Conservation (phyloP, 352 stramenopile species). For the Phytophthora citrophthora region DNA sequence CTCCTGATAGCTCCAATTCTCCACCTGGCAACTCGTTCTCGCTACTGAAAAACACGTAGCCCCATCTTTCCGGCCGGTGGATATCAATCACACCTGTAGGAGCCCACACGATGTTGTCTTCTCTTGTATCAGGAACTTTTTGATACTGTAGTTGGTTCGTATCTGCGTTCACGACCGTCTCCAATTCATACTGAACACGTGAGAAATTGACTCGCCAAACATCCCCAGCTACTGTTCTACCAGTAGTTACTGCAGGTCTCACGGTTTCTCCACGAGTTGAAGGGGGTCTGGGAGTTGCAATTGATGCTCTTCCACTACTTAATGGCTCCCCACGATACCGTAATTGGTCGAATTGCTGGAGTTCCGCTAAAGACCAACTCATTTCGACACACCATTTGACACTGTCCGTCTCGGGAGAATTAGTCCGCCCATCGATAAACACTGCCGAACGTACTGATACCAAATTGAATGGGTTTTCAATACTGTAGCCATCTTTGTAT, state of each 20-base stretch:
- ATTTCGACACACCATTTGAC: slow-evolving; percentile 89
- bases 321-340: slow-evolving; percentile 29
- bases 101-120: slow-evolving; percentile 82
- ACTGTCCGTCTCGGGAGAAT: slow-evolving; percentile 63
- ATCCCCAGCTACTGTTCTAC: slow-evolving; percentile 39
- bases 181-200: slow-evolving; percentile 83
- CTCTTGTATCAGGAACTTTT: slow-evolving; percentile 54
- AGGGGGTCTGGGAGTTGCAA: slow-evolving; percentile 28
- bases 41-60: slow-evolving; percentile 68
- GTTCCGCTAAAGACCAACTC: slow-evolving; percentile 68
- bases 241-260: slow-evolving; percentile 19
- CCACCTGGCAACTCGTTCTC: slow-evolving; percentile 46
- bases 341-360: slow-evolving; percentile 63
- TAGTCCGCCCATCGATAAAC: slow-evolving; percentile 75
- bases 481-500: slow-evolving; percentile 76
- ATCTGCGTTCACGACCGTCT: slow-evolving; percentile 51
- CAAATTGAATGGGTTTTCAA: slow-evolving; percentile 80
- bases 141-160: slow-evolving; percentile 54
- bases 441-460: slow-evolving; percentile 50
- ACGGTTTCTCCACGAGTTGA: slow-evolving; percentile 3
- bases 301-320: slow-evolving; percentile 3
- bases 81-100: slow-evolving; percentile 80
- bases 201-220: slow-evolving; percentile 92
- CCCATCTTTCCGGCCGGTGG: slow-evolving; percentile 77
- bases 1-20: slow-evolving; percentile 43